phyloP scores from a whole-genome alignment of 2,329 filamentous ascomycete genomes.

The Intubia oerlemansii region DNA sequence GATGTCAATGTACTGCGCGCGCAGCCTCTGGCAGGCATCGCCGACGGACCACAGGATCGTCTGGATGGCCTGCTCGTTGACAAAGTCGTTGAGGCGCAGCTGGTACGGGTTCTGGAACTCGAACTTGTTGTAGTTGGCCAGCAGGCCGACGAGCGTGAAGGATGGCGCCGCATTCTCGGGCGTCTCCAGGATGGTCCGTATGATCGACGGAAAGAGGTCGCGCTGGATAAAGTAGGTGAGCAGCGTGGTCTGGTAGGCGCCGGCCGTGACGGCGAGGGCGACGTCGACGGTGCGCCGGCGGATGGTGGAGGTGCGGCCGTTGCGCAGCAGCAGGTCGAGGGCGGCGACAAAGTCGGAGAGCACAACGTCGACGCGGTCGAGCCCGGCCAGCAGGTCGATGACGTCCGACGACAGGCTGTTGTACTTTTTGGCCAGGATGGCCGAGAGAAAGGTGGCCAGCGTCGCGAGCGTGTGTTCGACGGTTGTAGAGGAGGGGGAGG shows the following conservation, averaged over 20 bases:
- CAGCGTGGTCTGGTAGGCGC: conserved; percentile 88
- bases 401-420: conserved; percentile 91
- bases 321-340: conserved; percentile 65
- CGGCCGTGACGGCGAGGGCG: conserved; percentile 65
- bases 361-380: conserved; percentile 69
- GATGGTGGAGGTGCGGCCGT: conserved; percentile 43
- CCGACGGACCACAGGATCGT: conserved; percentile 64
- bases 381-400: conserved; percentile 70
- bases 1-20: conserved; percentile 62
- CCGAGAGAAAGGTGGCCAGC: conserved; percentile 67
- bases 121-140: conserved; percentile 98
- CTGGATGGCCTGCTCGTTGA: conserved; percentile 72
- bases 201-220: conserved; percentile 82
- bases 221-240: conserved; percentile 88
- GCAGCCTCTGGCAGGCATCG: conserved; percentile 41
- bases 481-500: no score
- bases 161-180: conserved; percentile 29
- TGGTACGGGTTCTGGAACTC: conserved; percentile 96
- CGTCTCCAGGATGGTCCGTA: conserved; percentile 66
- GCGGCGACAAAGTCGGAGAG: conserved; percentile 76
- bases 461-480: conserved; percentile 32
- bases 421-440: conserved; percentile 71
- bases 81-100: conserved; percentile 78
- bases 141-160: conserved; percentile 62
- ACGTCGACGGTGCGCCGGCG: conserved; percentile 64